phyloP scores from a whole-genome alignment of 345 rosid species.

The Reutealis trisperma region DNA sequence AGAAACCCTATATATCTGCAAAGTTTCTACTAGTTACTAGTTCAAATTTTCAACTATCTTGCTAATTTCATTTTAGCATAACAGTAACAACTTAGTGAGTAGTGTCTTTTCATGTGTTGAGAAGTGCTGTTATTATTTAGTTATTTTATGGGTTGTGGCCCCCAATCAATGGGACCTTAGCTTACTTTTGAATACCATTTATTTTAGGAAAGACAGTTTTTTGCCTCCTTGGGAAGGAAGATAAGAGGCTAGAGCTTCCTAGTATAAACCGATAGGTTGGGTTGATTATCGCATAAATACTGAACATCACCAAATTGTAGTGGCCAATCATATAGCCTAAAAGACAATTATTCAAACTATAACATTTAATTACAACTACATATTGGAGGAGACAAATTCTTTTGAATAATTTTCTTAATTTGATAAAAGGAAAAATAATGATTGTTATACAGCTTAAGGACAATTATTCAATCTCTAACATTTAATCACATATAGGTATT shows the following conservation, averaged over 20 bases:
- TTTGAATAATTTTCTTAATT: no score
- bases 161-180: not conserved
- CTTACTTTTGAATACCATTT: not conserved
- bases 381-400: no score
- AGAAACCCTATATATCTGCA: not conserved
- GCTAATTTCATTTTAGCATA: not conserved
- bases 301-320: no score
- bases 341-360: no score
- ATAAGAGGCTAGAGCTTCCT: not conserved
- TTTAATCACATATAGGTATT: no score
- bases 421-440: no score
- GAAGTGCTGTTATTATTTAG: not conserved
- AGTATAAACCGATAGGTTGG: not conserved
- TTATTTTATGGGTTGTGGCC: not conserved
- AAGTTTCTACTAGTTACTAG: not conserved
- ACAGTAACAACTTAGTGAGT: not conserved
- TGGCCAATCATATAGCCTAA: no score
- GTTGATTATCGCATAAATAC: not conserved
- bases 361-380: no score
- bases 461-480: no score
- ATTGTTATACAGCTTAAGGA: no score
- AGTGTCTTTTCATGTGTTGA: not conserved
- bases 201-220: not conserved
- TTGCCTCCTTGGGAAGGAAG: not conserved
- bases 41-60: not conserved